Evolutionary conservation across 345 rosid genomes (phyloP).

Genomic region (Populus pruinosa): DNA sequence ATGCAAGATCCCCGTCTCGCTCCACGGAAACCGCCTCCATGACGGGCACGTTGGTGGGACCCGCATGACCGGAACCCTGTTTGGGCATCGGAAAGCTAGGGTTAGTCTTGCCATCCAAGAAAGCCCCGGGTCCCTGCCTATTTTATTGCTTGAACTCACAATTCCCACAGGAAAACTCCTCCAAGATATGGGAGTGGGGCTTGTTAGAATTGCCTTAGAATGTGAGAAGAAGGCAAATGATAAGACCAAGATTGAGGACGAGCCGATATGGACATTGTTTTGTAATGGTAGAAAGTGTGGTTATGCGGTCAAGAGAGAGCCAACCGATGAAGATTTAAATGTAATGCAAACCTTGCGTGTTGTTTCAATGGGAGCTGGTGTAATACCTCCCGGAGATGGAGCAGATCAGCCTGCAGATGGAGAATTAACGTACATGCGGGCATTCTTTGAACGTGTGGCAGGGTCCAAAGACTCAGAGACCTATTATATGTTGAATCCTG

Average conservation of each 20-base stretch:
- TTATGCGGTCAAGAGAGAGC: constrained; percentile 70
- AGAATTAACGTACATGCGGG: constrained; percentile 72
- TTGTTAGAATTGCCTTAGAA: constrained; percentile 73
- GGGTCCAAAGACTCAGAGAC: constrained; percentile 89
- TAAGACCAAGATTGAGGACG: constrained; percentile 58
- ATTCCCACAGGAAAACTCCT: constrained; percentile 72
- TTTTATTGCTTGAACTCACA: constrained; percentile 59
- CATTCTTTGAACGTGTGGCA: constrained; percentile 70
- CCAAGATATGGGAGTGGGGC: constrained; percentile 68
- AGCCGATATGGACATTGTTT: constrained; percentile 73
- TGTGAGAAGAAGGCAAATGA: constrained; percentile 63
- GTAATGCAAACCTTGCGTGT: constrained; percentile 77
- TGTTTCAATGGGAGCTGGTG: constrained; percentile 79
- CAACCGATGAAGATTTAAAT: constrained; percentile 66
- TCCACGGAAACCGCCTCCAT: constrained; percentile 36
- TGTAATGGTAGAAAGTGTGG: constrained; percentile 73
- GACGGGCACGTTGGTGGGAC: constrained; percentile 71
- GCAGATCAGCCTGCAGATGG: constrained; percentile 44
- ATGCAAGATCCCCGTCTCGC: constrained; percentile 56
- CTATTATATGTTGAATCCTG: constrained; percentile 78
- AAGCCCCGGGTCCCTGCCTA: constrained; percentile 56
- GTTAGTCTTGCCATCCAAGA: constrained; percentile 76
- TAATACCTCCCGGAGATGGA: constrained; percentile 43
- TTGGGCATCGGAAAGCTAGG: constrained; percentile 63
- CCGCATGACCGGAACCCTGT: constrained; percentile 74